Conservation (phyloP, 176 grass and related monocot species). For the Leersia perrieri region DNA sequence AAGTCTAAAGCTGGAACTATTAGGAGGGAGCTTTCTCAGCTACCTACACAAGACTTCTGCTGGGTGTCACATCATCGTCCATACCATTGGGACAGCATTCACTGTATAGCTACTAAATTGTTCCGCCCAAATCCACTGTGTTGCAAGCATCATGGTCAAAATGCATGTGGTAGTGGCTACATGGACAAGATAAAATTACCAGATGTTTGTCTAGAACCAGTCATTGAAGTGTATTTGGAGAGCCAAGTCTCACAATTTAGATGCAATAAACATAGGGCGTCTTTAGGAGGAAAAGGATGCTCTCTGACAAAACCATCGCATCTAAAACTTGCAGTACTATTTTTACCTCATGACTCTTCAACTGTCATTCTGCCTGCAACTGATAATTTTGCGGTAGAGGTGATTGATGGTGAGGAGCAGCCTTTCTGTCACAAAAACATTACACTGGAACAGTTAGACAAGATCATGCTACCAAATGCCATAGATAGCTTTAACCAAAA, state of each 20-base stretch:
- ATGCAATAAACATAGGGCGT: too few species aligned
- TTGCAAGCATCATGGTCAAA: background rate
- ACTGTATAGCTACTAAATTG: background rate
- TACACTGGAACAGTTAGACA: background rate
- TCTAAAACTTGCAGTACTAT: background rate
- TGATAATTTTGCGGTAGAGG: background rate
- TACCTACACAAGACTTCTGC: background rate
- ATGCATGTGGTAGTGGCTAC: background rate
- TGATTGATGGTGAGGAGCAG: background rate
- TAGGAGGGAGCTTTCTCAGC: background rate
- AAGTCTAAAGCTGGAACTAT: background rate
- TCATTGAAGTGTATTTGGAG: background rate
- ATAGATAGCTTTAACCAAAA: background rate
- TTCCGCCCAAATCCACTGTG: slow-evolving; percentile 24
- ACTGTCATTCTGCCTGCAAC: too few species aligned
- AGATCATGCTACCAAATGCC: background rate
- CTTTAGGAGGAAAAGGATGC: too few species aligned
- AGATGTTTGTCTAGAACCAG: background rate
- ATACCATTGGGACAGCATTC: background rate
- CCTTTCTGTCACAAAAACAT: background rate
- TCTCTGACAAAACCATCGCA: too few species aligned
- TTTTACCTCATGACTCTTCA: background rate
- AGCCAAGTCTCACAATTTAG: background rate
- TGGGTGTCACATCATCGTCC: background rate
- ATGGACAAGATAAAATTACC: background rate